Percentiles rank a stretch among this genome's conserved stretches.
These are phyloP conservation scores for Telfairia occidentalis DNA, from an alignment of 331 rosid species.

Conservation along the genomic window DNA sequence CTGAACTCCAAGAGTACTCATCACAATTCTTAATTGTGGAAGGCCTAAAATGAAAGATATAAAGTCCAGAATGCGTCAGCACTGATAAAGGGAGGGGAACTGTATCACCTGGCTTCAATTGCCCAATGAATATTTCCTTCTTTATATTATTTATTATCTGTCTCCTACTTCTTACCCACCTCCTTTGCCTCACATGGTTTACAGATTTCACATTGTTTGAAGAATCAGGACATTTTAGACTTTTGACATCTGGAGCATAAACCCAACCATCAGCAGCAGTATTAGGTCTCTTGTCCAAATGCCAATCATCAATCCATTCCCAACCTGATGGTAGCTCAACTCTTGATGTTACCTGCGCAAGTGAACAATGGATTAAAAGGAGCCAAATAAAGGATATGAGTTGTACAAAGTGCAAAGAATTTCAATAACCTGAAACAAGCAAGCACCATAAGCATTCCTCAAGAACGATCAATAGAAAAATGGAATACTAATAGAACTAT, in stretches of 20 bases:
- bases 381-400: constrained; percentile 1
- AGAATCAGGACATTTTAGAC: constrained; percentile 70
- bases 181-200: constrained; percentile 64
- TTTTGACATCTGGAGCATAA: constrained; percentile 62
- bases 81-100: constrained; percentile 65
- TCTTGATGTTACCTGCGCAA: constrained; percentile 34
- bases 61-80: constrained; percentile 51
- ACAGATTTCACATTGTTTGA: constrained; percentile 30
- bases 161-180: constrained; percentile 69
- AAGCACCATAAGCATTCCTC: background rate
- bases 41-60: constrained; percentile 64
- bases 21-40: constrained; percentile 25
- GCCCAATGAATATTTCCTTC: constrained; percentile 51
- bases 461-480: background rate
- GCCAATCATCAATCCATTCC: constrained; percentile 94
- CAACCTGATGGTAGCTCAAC: constrained; percentile 58
- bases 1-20: constrained; percentile 82
- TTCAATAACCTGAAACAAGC: background rate
- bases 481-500: background rate
- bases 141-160: constrained; percentile 27
- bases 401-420: background rate
- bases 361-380: constrained; percentile 6
- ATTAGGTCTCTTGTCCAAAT: constrained; percentile 49
- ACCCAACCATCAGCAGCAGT: constrained; percentile 66
- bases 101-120: constrained; percentile 73